Percentiles rank a stretch among this genome's conserved stretches.
Conservation (phyloP, 768 basidiomycete species). For the Dacryopinax primogenitus region DNA sequence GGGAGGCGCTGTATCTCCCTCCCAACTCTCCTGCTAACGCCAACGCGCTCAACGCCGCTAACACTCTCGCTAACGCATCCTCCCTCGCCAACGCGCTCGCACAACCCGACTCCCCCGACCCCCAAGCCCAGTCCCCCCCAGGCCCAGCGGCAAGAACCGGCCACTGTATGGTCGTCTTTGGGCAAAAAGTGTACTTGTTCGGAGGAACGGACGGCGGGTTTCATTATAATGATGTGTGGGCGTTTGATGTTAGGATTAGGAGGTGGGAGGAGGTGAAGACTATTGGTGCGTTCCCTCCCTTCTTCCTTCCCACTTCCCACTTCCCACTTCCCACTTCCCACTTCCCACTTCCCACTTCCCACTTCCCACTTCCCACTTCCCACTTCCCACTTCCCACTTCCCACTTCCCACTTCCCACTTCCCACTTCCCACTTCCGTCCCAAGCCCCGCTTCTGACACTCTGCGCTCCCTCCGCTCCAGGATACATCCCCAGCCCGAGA, state of each 20-base stretch:
- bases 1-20: background rate
- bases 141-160: slow-evolving; percentile 78
- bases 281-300: background rate
- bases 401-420: no score
- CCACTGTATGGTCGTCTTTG: slow-evolving; percentile 72
- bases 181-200: slow-evolving; percentile 82
- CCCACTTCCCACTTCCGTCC: no score
- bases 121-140: slow-evolving; percentile 24
- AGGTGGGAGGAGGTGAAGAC: slow-evolving; percentile 67
- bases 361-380: no score
- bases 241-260: slow-evolving; percentile 66
- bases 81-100: background rate
- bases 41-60: background rate
- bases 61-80: no score
- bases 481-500: slow-evolving; percentile 86
- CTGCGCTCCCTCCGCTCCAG: no score
- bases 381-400: no score
- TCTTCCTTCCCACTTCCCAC: slow-evolving; percentile 37
- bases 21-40: background rate
- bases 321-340: no score
- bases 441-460: no score
- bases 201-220: slow-evolving; percentile 98
- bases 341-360: no score
- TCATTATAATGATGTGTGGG: slow-evolving; percentile 99
- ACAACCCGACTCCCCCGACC: slow-evolving; percentile 18